Base-by-base conservation (phyloP, 441 rosid species). In the Kokia cookei region DNA sequence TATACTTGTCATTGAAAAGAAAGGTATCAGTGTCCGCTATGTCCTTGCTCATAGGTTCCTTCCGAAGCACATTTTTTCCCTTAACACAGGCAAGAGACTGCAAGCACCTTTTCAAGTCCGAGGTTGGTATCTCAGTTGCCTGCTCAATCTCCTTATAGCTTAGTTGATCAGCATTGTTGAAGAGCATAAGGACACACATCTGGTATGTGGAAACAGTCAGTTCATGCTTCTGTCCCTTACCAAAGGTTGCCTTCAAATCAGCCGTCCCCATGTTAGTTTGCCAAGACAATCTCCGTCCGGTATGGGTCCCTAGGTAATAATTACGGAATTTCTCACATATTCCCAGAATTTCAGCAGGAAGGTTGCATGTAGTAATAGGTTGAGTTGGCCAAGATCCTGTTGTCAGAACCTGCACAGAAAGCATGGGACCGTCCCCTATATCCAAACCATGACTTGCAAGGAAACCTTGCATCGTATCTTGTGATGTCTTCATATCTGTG, bases 301-400 rank as follows among this genome's bases (percentile, higher is more conserved):
- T 91, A 69, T 87, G 93, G 35, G 89, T 91, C 62, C 93, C 92
- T 12, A 91, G 90, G 82, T 91, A 91, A 82, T 85, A 86, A 4
- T 78, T 79, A 45, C 89, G 83, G 78, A 91, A 91, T 80, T 87
- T 91, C 77, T 91, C 90, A 55, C 93, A 89, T 9, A 89, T 67
- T 22, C 79, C 84, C 2, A 85, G 80, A 81, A 91, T 82, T 78
- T 91, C 91, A 55, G 86, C 75, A 10, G 93, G 93, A 48, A 91
- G 82, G 62, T 86, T 89, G 83, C 92, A 91, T 10, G 90, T 84
- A 48, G 75, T 84, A 62, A 85, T 82, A 9, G 91, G 85, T 62
- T 90, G 95, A 14, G 93, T 91, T 10, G 96, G 93, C 96, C 96
- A 91, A 14, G 93, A 91, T 54, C 93, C 93, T 7, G 92, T 87